Base-by-base conservation (phyloP, 176 grass and related monocot genomes). In the Triticum turgidum region DNA sequence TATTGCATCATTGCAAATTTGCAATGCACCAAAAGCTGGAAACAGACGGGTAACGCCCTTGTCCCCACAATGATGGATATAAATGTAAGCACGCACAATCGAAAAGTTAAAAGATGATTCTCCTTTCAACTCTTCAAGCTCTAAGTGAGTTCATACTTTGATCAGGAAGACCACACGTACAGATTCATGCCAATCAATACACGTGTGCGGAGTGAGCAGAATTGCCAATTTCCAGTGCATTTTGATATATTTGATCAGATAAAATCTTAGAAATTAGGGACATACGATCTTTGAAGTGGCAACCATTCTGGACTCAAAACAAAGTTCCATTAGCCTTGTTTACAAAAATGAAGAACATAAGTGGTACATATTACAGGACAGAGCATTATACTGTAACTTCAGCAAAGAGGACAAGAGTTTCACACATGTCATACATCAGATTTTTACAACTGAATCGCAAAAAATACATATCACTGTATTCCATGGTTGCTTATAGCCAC, bases 31-130 rank as follows among this genome's bases (percentile, higher is more conserved):
- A 37, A 69, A 37, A 37, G 67, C 68, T 45, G 33, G 29, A 69
- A 37, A 37, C 17, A 37, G 1, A 35, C 3, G 32, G 32, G 32
- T 67, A 24, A 67, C 5, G 42, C 0, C 13, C 64, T 67, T 33
- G 64, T 67, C 14, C 7, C 33, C 65, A 18, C 14, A 34, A 35
- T 25, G 52, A 18, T 35, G 66, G 34, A 61, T 4, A 24, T 63
- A 39, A 27, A 77, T 68, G 63, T 80, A 77, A 35, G n/a, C 67
- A 64, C 38, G 27, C 62, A 61, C 25, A 64, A 83, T n/a, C 51
- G 3, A 34, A 73, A 73, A 18, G 77, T 7, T 63, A 41, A 69
- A 45, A 13, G 18, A 61, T 30, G 27, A 32, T 67, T 33, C 15
- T 17, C 32, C 39, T 25, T 76, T 24, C 79, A 61, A 22, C 35